Conservation (phyloP, 2,329 filamentous ascomycete species). For the Scytalidium sp. region DNA sequence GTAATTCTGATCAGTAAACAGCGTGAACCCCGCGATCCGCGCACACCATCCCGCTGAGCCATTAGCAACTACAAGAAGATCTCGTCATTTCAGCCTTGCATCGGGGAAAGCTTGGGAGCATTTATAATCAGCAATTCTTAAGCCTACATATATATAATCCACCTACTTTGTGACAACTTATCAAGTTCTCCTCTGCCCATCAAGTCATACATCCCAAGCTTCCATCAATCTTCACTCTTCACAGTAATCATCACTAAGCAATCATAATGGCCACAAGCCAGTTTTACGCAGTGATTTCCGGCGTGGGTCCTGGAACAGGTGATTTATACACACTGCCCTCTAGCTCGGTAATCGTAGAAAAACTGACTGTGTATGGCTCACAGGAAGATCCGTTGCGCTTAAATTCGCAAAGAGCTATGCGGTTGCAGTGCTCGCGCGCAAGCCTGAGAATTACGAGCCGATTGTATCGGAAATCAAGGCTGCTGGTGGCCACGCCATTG, state of each 20-base stretch:
- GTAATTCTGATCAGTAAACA: no score
- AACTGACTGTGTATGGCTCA: slow-evolving; percentile 1
- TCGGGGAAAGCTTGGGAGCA: not conserved
- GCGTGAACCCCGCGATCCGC: no score
- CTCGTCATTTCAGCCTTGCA: not conserved
- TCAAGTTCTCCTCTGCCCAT: not conserved
- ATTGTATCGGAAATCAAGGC: slow-evolving; percentile 67
- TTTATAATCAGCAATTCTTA: not conserved
- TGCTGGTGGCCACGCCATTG: slow-evolving; percentile 66
- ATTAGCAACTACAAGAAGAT: not conserved
- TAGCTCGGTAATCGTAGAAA: no score
- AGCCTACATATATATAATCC: not conserved
- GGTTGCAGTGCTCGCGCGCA: slow-evolving; percentile 72
- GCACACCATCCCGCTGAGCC: not conserved
- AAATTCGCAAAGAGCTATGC: slow-evolving; percentile 65
- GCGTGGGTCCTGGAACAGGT: slow-evolving; percentile 68
- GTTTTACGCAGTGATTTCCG: slow-evolving; percentile 67
- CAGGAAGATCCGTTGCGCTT: slow-evolving; percentile 47
- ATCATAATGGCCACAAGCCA: slow-evolving; percentile 29
- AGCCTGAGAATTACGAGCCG: slow-evolving; percentile 60
- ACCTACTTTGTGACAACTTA: not conserved
- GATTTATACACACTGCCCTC: slow-evolving; percentile 10
- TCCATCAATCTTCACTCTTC: no score
- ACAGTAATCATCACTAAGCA: not conserved
- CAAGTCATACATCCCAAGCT: no score